phyloP scores from a whole-genome alignment of 1,284 basidiomycete species.

The Rhodotorula sp. region DNA sequence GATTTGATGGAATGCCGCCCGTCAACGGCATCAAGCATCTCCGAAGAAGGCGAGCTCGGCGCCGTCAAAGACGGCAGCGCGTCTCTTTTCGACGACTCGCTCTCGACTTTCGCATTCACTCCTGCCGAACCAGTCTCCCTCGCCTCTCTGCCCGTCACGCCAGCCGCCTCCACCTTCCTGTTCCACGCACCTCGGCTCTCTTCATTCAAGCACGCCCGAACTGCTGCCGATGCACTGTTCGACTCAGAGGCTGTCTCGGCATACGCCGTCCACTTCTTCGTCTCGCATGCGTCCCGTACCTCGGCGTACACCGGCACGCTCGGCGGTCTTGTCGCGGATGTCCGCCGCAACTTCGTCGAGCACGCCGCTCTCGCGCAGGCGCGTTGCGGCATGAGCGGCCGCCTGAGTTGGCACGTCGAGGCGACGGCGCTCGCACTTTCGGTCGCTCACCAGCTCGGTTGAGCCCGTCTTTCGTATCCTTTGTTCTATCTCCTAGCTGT shows the following conservation, averaged over 20 bases:
- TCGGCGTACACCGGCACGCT: conserved; percentile 35
- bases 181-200: conserved; percentile 32
- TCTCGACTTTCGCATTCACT: conserved; percentile 28
- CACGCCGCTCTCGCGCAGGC: conserved; percentile 32
- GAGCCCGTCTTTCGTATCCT: too few relatives aligned
- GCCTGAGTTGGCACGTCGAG: conserved; percentile 39
- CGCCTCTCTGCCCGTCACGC: conserved; percentile 13
- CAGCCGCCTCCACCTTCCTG: conserved; percentile 31
- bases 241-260: conserved; percentile 11
- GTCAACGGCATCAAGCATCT: conserved; percentile 4
- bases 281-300: conserved; percentile 24
- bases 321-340: conserved; percentile 29
- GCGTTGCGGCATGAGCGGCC: conserved; percentile 35
- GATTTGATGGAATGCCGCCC: background rate
- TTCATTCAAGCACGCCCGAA: conserved; percentile 22
- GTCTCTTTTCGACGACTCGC: conserved; percentile 21
- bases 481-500: background rate
- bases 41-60: conserved; percentile 26
- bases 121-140: conserved; percentile 35
- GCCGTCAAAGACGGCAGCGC: conserved; percentile 7
- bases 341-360: conserved; percentile 40
- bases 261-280: conserved; percentile 40
- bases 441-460: background rate
- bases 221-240: background rate
- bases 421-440: conserved; percentile 13